Evolutionary conservation across 2,329 filamentous ascomycete genomes (phyloP), one percentile per base, ranked within the genome.

Genomic region (Fusarium pininemorale): DNA sequence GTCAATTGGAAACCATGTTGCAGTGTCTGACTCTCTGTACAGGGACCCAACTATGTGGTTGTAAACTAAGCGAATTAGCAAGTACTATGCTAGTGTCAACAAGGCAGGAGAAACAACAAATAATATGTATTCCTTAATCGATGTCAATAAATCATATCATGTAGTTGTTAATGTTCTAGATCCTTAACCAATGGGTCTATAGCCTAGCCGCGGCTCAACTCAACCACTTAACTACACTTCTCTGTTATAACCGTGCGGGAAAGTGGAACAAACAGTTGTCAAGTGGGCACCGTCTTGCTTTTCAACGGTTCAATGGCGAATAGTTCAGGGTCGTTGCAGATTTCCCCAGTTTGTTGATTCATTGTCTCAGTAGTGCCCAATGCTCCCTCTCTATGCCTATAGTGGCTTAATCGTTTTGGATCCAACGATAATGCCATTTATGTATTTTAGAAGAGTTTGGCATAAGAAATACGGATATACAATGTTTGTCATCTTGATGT

Each of bases 281-380:
- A 61, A 69, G 69, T 74, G 66, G 66, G 55, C 53, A 54, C 66
- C 47, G 55, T 59, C 38, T 59, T 64, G 51, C 16, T 64, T 61
- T 56, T 28, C 35, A 74, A 74, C 55, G 57, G 66, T 48, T 37
- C 35, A 74, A 72, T 51, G 54, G 66, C 26, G 26, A 74, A 74
- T 51, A 50, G 66, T 56, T 63, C 60, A 57, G 28, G 66, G 62
- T 51, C 58, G 62, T 71, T 70, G 45, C 70, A 74, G 66, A 57
- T 69, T 50, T 55, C 66, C 38, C 66, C 65, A 69, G 57, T 64
- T 57, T 51, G 44, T 38, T 57, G 39, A 47, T 71, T 57, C 42
- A 50, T 61, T 28, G 45, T 32, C 56, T 53, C 30, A 38, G 54
- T 48, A 54, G 54, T 37, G 16, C 35, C n/a, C 28, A 50, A 35